Percentiles rank a stretch among this genome's conserved stretches.
These are phyloP conservation scores for Tricholoma saponaceum DNA, from an alignment of 768 basidiomycete genomes.

Conservation along the genomic window DNA sequence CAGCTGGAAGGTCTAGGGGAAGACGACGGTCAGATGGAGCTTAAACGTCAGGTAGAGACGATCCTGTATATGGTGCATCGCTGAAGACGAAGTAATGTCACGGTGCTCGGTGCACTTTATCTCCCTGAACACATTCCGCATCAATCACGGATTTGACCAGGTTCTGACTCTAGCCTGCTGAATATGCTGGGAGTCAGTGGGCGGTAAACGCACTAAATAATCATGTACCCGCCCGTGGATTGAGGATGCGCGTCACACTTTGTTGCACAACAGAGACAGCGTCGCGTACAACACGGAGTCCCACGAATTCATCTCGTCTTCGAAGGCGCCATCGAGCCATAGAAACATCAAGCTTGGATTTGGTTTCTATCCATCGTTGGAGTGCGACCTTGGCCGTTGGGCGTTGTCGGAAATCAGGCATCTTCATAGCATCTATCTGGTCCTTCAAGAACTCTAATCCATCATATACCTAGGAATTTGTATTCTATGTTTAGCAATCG, in stretches of 20 bases:
- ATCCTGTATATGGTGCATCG: too few relatives aligned
- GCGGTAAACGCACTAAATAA: neutral
- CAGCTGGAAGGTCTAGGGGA: too few relatives aligned
- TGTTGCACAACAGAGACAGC: neutral
- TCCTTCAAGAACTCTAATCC: constrained; percentile 22
- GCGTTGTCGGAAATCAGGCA: constrained; percentile 16
- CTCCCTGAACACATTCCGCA: too few relatives aligned
- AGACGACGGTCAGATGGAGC: too few relatives aligned
- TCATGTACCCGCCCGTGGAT: neutral
- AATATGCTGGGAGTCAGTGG: neutral
- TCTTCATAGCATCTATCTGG: constrained; percentile 23
- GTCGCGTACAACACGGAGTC: constrained; percentile 1
- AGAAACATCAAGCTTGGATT: neutral
- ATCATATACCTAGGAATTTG: constrained; percentile 16
- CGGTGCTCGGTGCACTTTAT: too few relatives aligned
- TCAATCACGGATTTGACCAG: too few relatives aligned
- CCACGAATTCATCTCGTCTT: constrained; percentile 1
- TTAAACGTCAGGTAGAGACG: too few relatives aligned
- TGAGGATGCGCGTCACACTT: neutral
- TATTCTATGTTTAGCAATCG: neutral
- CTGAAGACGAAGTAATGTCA: too few relatives aligned
- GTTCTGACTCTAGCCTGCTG: neutral
- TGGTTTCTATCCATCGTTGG: constrained; percentile 16
- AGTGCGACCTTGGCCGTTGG: constrained; percentile 21
- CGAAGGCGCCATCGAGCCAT: constrained; percentile 10